Evolutionary conservation across 352 stramenopile species (phyloP), one percentile per base, ranked within the genome.

Genomic region (Saprolegnia parasitica): DNA sequence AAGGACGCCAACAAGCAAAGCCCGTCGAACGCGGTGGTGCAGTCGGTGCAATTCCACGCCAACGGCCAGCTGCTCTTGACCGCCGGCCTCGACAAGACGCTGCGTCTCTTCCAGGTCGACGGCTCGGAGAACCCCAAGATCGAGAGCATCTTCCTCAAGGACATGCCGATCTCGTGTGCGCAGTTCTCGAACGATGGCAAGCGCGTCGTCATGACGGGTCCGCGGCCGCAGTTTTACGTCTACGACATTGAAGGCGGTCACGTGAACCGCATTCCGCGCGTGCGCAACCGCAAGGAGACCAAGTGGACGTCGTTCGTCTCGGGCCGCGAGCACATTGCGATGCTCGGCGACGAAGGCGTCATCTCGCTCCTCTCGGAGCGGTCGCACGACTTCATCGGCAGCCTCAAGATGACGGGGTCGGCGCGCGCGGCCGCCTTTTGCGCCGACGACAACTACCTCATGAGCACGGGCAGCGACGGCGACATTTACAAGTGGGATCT

Each of bases 401-500:
- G 86, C 58, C 83, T 99, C 64, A 99, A 99, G 78, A 98, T 99
- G 87, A 99, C 98, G 79, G 95, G 95, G 45, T 86, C 81, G 60
- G 93, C 95, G 42, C 83, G 79, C 0, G 84, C 96, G 9, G 84
- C 96, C 16, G 78, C 84, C 9, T 99, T 99, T 77, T 95, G 86
- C 23, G 77, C 94, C 16, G 91, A 98, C 76, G 84, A 97, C 65
- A 78, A 84, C 49, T 96, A 96, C 71, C 77, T 99, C 45, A 71
- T 98, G 18, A 96, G 88, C 54, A 98, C 90, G 75, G 96, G 96
- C 29, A 96, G 86, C 68, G 96, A 99, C 73, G 96, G 96, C 65
- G 88, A 98, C 57, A 83, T 99, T 21, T 99, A 99, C 83, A 95
- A 93, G 81, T 99, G 94, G 89, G 96, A 98, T 73, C 83, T 98